Evolutionary conservation across 257 asterid genomes (phyloP), one percentile per base, ranked within the genome.

Genomic region (Anisodus acutangulus): DNA sequence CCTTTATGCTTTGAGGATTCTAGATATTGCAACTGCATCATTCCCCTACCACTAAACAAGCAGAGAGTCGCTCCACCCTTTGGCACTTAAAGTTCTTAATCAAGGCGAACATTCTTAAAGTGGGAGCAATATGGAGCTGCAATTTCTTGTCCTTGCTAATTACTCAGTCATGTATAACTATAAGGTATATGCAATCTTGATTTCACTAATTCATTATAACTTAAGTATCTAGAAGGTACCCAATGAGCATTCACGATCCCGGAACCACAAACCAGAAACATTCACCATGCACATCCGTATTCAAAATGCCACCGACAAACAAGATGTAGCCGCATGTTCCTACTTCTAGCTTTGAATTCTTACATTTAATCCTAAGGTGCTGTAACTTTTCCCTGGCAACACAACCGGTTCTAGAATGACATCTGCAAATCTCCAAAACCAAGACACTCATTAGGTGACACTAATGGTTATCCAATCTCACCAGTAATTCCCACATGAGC

Each of bases 401-500:
- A 76, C 15, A 76, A 51, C 19, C 15, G 0, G 45, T 76, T 76
- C 82, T 47, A 53, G 82, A 78, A 78, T 8, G 82, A 78, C 64
- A 22, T 78, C 60, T 7, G 51, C 64, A 78, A 51, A 78, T 0
- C 64, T 78, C 82, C 47, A 6, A 9, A 78, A 53, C 64, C 49
- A 53, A 51, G 82, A 26, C 26, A 78, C 64, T 78, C 64, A 15
- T 22, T 53, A 78, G 64, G 26, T 53, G 49, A 78, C 15, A 26
- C 47, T 53, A 53, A 51, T 78, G 26, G n/a, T 78, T 26, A 53
- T 53, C 26, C 4, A 6, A 35, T 51, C 49, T 92, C 93, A 93
- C 97, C 97, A 91, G 82, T 89, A 93, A 83, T 93, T 86, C 80
- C 93, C 90, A 80, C 97, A 93, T 72, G 97, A 93, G 83, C 97